These are phyloP conservation scores for Botryotinia calthae DNA, from an alignment of 2,329 filamentous ascomycete species.

Conservation along the genomic window DNA sequence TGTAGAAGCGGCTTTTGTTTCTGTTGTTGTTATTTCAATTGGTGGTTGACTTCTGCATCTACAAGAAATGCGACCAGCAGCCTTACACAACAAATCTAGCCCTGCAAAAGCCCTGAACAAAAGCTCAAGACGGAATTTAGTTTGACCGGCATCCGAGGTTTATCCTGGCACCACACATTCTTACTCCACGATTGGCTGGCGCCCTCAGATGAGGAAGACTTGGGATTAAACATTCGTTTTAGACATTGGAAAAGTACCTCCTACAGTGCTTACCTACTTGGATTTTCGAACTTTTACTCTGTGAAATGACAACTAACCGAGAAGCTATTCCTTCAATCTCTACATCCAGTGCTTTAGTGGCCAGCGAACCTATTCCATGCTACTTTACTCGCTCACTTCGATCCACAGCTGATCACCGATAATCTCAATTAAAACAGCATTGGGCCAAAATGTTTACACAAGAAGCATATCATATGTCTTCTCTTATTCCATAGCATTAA, in stretches of 20 bases:
- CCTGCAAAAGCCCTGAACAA: not conserved
- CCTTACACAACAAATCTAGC: slow-evolving; percentile 7
- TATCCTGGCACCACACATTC: not conserved
- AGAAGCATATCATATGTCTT: slow-evolving; percentile 5
- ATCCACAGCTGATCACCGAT: not conserved
- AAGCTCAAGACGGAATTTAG: not conserved
- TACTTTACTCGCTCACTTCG: not conserved
- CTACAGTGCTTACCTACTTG: not conserved
- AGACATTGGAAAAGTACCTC: no score
- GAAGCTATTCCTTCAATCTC: not conserved
- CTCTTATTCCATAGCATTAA: slow-evolving; percentile 2
- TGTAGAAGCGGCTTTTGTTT: not conserved
- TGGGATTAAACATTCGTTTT: not conserved
- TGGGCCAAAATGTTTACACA: not conserved
- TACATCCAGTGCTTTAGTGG: not conserved
- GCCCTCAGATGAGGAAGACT: not conserved
- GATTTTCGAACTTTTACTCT: not conserved
- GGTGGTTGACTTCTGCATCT: not conserved
- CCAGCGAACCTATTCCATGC: not conserved
- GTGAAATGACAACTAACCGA: not conserved
- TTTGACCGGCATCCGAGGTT: slow-evolving; percentile 5
- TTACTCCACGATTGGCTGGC: not conserved
- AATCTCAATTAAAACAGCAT: not conserved
- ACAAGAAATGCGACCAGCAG: slow-evolving; percentile 7
- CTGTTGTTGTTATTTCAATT: slow-evolving; percentile 7